Percentiles rank a stretch among this genome's conserved stretches.
phyloP scores from a whole-genome alignment of 768 basidiomycete species.

The Hypsizygus marmoreus region DNA sequence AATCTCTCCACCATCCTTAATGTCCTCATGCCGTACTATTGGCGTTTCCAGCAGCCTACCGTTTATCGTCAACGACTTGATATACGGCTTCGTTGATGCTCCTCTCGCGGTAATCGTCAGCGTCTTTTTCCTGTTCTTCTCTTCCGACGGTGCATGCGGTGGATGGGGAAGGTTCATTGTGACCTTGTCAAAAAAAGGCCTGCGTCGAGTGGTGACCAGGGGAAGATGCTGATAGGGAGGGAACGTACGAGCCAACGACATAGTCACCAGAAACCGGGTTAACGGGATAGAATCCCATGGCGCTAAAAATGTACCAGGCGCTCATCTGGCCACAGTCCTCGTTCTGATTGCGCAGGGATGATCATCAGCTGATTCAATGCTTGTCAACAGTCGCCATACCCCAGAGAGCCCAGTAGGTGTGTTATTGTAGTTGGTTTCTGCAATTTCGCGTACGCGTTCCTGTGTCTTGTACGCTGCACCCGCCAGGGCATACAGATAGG shows the following conservation, averaged over 20 bases:
- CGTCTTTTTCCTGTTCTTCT: slow-evolving; percentile 16
- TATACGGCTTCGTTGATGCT: slow-evolving; percentile 59
- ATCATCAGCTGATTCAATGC: neutral
- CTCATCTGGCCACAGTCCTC: slow-evolving; percentile 93
- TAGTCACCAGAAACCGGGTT: slow-evolving; percentile 79
- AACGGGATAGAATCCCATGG: slow-evolving; percentile 84
- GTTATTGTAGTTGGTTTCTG: slow-evolving; percentile 62
- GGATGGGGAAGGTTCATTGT: slow-evolving; percentile 54
- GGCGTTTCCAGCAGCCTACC: slow-evolving; percentile 45
- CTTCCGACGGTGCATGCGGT: slow-evolving; percentile 15
- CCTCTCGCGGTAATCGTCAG: slow-evolving; percentile 59
- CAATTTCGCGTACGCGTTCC: slow-evolving; percentile 69
- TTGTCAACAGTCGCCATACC: slow-evolving; percentile 36
- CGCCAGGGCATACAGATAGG: slow-evolving; percentile 77
- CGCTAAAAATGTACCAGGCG: slow-evolving; percentile 84
- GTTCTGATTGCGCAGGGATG: slow-evolving; percentile 46
- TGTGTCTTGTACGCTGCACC: slow-evolving; percentile 73
- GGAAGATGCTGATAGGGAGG: neutral
- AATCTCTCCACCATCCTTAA: slow-evolving; percentile 18
- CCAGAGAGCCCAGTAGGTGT: slow-evolving; percentile 73
- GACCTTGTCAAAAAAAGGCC: slow-evolving; percentile 54
- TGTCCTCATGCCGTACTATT: slow-evolving; percentile 59
- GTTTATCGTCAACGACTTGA: slow-evolving; percentile 61
- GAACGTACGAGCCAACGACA: slow-evolving; percentile 66
- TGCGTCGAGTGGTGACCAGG: slow-evolving; percentile 12